Evolutionary conservation across 1,284 basidiomycete species (phyloP), one percentile per base, ranked within the genome.

Genomic region (Mycosarcoma mackinlayi): DNA sequence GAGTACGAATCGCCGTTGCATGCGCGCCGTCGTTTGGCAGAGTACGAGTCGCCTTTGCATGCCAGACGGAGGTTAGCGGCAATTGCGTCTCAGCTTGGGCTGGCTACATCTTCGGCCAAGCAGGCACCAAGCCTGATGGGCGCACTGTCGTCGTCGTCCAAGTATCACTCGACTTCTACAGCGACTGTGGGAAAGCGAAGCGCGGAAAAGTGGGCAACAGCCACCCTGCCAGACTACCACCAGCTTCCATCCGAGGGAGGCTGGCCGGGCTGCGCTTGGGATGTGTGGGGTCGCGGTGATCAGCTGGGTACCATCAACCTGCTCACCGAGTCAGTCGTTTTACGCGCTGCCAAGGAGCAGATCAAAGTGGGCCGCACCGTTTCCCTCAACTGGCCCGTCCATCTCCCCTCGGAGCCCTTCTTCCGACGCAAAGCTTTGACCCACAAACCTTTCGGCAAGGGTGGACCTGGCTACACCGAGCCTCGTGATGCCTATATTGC

Each of bases 221-320:
- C 39, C 2, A 3, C n/a, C 1, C 68, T 79, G 2, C 77, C 77
- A 14, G 41, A 49, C 40, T 79, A 69, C 46, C 41, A 30, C 14
- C 55, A 77, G n/a, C 48, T 79, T 31, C 76, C 77, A 1, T 33
- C 54, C 13, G 46, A 76, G 24, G 77, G 72, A 25, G 77, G 77
- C 13, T 77, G 62, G 57, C 64, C 74, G 0, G 75, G 73, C 25
- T 73, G 69, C 66, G 90, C 90, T 1, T 91, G 90, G 90, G 85
- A 84, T 1, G 85, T 91, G 4, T 91, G 89, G 89, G 89, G 89
- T 19, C 81, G 85, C 35, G 86, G 88, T 19, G 90, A 91, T 69
- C 85, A 90, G 74, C 84, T 91, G 11, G 90, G 90, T 6, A 91
- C 89, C 2, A 84, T 91, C 48, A 91, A 91, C 79, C 64, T 91